phyloP scores from a whole-genome alignment of 768 basidiomycete genomes.

The Boletus eberwhitei region DNA sequence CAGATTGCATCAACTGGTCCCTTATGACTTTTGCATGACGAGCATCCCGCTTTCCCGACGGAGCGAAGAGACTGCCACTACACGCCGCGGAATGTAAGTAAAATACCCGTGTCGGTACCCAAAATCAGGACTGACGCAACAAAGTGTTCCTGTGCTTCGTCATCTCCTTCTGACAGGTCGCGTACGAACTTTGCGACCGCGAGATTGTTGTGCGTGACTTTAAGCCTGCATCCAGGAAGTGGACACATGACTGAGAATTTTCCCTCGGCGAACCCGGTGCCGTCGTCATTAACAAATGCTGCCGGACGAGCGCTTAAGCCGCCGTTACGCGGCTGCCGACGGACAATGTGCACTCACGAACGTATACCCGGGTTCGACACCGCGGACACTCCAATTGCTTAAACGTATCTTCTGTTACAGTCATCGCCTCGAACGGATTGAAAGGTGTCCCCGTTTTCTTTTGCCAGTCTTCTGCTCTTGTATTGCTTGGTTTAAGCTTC shows the following conservation, averaged over 20 bases:
- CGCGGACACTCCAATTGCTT: slow-evolving; percentile 35
- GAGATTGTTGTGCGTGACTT: slow-evolving; percentile 41
- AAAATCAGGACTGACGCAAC: slow-evolving; percentile 37
- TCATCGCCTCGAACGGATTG: slow-evolving; percentile 36
- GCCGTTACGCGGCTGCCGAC: not conserved
- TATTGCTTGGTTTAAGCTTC: slow-evolving; percentile 11
- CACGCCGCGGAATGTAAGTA: not conserved
- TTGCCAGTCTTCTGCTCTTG: slow-evolving; percentile 20
- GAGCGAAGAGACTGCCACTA: slow-evolving; percentile 37
- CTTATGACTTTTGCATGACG: slow-evolving; percentile 30
- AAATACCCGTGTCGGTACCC: not conserved
- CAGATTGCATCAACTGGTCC: slow-evolving; percentile 23
- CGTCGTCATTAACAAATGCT: slow-evolving; percentile 41
- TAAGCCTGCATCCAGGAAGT: slow-evolving; percentile 35
- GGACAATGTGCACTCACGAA: slow-evolving; percentile 28
- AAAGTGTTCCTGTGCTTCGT: slow-evolving; percentile 16
- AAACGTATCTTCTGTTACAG: slow-evolving; percentile 14
- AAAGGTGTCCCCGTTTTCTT: slow-evolving; percentile 28
- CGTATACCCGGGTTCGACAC: slow-evolving; percentile 28
- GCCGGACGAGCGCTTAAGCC: not conserved
- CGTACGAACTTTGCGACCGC: slow-evolving; percentile 41
- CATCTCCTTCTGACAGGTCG: slow-evolving; percentile 33
- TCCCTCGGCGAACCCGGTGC: slow-evolving; percentile 48
- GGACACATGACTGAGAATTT: slow-evolving; percentile 39
- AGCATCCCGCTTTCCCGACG: slow-evolving; percentile 25